Conservation (phyloP, 140 eudicot genomes). For the Senecio squalidus region DNA sequence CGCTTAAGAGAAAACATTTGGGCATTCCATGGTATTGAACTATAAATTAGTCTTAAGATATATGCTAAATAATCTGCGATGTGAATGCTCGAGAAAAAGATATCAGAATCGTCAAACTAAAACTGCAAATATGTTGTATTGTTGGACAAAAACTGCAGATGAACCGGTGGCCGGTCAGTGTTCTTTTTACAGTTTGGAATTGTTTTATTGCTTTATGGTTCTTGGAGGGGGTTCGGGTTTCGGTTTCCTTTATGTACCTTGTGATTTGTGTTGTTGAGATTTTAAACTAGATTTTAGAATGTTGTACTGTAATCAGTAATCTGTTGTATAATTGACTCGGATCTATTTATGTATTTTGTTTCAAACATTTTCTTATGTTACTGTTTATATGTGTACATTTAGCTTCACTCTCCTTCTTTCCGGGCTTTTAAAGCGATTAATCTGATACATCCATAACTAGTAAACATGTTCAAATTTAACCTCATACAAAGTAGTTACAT, state of each 20-base stretch:
- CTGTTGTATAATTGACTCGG: constrained; percentile 6
- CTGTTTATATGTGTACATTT: neutral
- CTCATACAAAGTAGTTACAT: no score
- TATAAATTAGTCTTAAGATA: neutral
- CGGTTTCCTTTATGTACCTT: constrained; percentile 17
- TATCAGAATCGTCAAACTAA: constrained; percentile 4
- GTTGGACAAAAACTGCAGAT: constrained; percentile 21
- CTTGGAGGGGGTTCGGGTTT: constrained; percentile 16
- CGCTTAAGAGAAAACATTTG: constrained; percentile 25
- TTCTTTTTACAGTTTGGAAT: constrained; percentile 2
- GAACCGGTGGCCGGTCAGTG: constrained; percentile 17
- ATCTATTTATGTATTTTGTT: constrained; percentile 21
- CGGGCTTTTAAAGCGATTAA: neutral
- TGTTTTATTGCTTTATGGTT: constrained; percentile 26
- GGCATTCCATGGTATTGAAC: constrained; percentile 10
- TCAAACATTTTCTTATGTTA: neutral
- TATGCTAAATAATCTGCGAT: constrained; percentile 12
- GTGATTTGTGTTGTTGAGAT: constrained; percentile 22
- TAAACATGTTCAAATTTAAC: no score
- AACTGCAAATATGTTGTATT: constrained; percentile 18
- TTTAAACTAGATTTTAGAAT: constrained; percentile 20
- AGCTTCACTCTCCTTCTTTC: neutral
- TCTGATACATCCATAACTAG: no score
- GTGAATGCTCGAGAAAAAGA: neutral
- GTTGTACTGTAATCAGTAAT: constrained; percentile 16